Evolutionary conservation across 2,329 filamentous ascomycete genomes (phyloP).

Genomic region (Hysterium pulicare): DNA sequence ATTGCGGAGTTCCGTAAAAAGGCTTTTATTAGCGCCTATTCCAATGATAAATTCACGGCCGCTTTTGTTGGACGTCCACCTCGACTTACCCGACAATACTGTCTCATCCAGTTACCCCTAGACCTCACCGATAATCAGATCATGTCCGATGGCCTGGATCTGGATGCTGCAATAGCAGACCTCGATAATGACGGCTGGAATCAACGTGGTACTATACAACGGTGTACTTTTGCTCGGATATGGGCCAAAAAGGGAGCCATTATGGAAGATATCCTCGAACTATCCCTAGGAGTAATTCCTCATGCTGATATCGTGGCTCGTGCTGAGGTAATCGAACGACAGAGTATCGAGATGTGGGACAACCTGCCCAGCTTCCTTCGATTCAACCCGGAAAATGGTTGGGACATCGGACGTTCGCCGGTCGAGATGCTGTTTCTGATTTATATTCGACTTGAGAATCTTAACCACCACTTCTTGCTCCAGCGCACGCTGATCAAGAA

Average conservation of each 20-base stretch:
- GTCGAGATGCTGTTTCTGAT: slow-evolving; percentile 47
- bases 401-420: slow-evolving; percentile 16
- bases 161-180: slow-evolving; percentile 36
- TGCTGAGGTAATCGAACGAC: slow-evolving; percentile 27
- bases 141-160: slow-evolving; percentile 42
- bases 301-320: slow-evolving; percentile 38
- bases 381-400: slow-evolving; percentile 15
- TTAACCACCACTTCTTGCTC: slow-evolving; percentile 59
- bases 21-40: slow-evolving; percentile 29
- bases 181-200: slow-evolving; percentile 55
- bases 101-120: slow-evolving; percentile 52
- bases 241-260: slow-evolving; percentile 49
- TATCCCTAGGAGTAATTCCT: slow-evolving; percentile 45
- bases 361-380: slow-evolving; percentile 27
- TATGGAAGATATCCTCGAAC: slow-evolving; percentile 58
- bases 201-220: slow-evolving; percentile 40
- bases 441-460: slow-evolving; percentile 46
- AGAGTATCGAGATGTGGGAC: slow-evolving; percentile 18
- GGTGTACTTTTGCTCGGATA: slow-evolving; percentile 47
- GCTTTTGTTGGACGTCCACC: slow-evolving; percentile 57
- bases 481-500: slow-evolving; percentile 54
- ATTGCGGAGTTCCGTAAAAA: slow-evolving; percentile 34
- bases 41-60: slow-evolving; percentile 49
- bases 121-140: slow-evolving; percentile 53
- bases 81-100: slow-evolving; percentile 51